Conservation (phyloP, 2,329 filamentous ascomycete species). For the Trichoderma breve region DNA sequence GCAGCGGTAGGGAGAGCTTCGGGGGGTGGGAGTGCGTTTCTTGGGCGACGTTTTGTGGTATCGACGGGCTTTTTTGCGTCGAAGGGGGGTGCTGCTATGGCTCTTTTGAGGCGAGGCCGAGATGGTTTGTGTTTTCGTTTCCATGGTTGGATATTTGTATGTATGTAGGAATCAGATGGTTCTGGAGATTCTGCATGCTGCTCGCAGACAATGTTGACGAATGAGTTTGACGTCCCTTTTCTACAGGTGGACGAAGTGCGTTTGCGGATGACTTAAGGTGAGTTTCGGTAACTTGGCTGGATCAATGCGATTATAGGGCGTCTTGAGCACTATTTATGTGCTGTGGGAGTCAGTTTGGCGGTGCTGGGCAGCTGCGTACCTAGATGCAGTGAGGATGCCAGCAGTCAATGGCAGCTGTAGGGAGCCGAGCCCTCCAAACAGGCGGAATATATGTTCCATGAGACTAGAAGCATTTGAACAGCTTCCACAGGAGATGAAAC, state of each 20-base stretch:
- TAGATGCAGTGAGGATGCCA: background rate
- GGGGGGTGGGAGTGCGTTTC: background rate
- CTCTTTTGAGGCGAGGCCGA: background rate
- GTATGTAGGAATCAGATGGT: background rate
- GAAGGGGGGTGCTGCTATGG: background rate
- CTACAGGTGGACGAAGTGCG: background rate
- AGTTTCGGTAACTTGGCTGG: background rate
- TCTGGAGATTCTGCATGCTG: background rate
- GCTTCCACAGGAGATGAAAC: background rate
- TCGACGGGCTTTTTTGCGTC: background rate
- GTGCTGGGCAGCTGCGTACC: constrained; percentile 1
- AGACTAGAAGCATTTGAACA: background rate
- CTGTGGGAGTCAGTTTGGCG: background rate
- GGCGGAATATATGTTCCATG: background rate
- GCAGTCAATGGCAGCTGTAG: background rate
- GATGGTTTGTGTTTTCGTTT: background rate
- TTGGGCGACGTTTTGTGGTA: background rate
- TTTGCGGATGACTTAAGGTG: background rate
- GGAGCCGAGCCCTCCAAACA: background rate
- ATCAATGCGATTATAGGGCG: background rate
- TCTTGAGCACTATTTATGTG: background rate
- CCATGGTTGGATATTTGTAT: background rate
- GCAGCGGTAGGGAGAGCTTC: background rate
- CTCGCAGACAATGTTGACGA: background rate
- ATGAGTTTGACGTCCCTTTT: background rate